These are phyloP conservation scores for Mortierella sp. DNA, from an alignment of 371 early-diverging fungal genomes.

Conservation along the genomic window DNA sequence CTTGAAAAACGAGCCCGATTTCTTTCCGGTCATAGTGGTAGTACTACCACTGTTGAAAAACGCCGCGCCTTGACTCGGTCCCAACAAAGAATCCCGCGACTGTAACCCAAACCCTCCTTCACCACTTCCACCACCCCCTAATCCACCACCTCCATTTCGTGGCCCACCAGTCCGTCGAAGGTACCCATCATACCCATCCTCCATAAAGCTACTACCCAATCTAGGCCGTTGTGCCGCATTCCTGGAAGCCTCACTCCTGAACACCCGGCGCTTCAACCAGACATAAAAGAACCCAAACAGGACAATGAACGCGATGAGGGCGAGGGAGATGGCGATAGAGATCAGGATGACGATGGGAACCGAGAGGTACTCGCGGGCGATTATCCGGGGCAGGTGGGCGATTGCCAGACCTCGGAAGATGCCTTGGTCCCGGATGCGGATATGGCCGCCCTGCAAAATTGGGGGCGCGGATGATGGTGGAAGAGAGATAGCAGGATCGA, in stretches of 20 bases:
- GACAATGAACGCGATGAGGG: conserved; percentile 78
- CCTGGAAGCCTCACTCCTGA: not conserved
- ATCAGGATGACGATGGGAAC: conserved; percentile 76
- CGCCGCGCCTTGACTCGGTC: conserved; percentile 8
- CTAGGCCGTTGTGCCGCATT: not conserved
- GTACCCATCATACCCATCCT: conserved; percentile 18
- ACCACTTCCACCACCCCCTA: too few relatives aligned
- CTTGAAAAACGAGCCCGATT: conserved; percentile 13
- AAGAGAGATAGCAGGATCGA: not conserved
- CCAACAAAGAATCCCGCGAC: not conserved
- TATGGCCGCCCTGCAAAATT: not conserved
- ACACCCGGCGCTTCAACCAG: conserved; percentile 33
- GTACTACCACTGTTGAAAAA: not conserved
- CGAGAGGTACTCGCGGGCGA: conserved; percentile 60
- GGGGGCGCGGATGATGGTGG: not conserved
- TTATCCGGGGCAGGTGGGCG: conserved; percentile 42
- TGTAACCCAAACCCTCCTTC: not conserved
- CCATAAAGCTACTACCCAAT: conserved; percentile 30
- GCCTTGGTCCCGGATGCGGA: conserved; percentile 46
- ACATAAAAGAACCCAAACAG: conserved; percentile 63
- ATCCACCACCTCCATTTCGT: too few relatives aligned
- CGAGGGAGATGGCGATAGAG: conserved; percentile 76
- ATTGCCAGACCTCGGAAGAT: conserved; percentile 47
- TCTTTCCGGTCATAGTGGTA: not conserved
- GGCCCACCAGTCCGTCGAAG: conserved; percentile 2